These are phyloP conservation scores for Epichloe elymi DNA, from an alignment of 2,329 filamentous ascomycete species.

Conservation along the genomic window DNA sequence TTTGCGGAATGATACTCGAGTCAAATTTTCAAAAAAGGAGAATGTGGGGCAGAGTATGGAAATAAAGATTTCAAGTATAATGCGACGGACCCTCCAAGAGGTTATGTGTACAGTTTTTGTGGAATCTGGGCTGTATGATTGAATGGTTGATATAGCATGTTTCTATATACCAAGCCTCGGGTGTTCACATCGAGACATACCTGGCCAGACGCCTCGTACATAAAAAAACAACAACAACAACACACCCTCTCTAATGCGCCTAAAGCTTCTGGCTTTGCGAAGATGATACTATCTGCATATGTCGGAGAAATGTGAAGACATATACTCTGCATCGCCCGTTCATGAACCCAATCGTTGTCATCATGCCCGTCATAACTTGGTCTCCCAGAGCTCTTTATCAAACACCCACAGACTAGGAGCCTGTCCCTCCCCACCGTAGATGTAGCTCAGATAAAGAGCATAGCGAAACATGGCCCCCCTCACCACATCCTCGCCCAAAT, in stretches of 20 bases:
- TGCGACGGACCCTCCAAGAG: not conserved
- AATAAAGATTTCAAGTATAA: too few species aligned
- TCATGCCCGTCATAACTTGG: slow-evolving; percentile 1
- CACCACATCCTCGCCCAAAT: slow-evolving; percentile 13
- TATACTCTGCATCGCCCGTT: too few species aligned
- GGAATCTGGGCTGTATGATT: not conserved
- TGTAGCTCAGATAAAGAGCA: slow-evolving; percentile 22
- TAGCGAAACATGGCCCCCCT: slow-evolving; percentile 20
- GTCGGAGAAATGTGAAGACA: too few species aligned
- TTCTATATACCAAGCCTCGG: not conserved
- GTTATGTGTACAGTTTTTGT: not conserved
- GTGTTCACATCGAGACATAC: not conserved
- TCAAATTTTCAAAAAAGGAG: too few species aligned
- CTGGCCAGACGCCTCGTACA: not conserved
- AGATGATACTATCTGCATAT: too few species aligned
- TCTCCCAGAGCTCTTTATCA: slow-evolving; percentile 9
- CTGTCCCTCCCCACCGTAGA: slow-evolving; percentile 12
- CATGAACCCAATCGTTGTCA: too few species aligned
- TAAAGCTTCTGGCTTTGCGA: not conserved
- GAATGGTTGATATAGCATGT: not conserved
- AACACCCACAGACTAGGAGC: slow-evolving; percentile 21
- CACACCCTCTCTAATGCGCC: not conserved
- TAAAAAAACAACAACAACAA: not conserved
- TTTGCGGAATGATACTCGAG: too few species aligned
- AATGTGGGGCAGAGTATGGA: too few species aligned